A percentile compares a stretch with the other conserved stretches of the same genome.
Evolutionary conservation across 1,284 basidiomycete genomes (phyloP).

Genomic region (Marasmius fiardii): DNA sequence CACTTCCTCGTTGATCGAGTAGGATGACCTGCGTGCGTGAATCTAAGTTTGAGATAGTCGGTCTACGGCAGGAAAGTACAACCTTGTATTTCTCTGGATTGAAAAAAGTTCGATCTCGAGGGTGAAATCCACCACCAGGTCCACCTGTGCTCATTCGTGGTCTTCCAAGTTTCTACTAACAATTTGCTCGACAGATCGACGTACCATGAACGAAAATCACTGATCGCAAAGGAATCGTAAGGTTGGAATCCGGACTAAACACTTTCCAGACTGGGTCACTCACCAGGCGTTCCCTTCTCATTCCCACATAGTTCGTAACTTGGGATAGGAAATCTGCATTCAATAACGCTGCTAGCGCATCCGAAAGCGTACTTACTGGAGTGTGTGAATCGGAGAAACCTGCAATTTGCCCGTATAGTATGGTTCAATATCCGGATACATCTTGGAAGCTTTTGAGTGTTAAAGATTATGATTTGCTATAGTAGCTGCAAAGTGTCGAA

Average conservation of each 20-base stretch:
- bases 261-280: conserved; percentile 18
- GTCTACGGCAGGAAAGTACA: conserved; percentile 9
- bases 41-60: conserved; percentile 8
- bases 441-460: conserved; percentile 16
- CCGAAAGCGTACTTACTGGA: conserved; percentile 62
- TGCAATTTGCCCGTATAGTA: conserved; percentile 65
- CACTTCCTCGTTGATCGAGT: conserved; percentile 83
- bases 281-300: conserved; percentile 70
- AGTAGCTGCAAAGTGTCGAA: neutral
- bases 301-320: conserved; percentile 84
- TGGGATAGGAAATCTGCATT: conserved; percentile 2
- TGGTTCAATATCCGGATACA: conserved; percentile 62
- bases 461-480: neutral
- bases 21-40: conserved; percentile 56
- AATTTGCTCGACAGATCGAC: neutral
- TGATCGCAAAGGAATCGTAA: conserved; percentile 20
- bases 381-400: conserved; percentile 70
- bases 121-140: conserved; percentile 68
- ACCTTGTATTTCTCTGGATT: conserved; percentile 82
- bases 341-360: neutral
- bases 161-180: neutral
- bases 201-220: conserved; percentile 82
- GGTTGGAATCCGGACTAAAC: neutral
- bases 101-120: conserved; percentile 73
- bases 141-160: conserved; percentile 41